Percentiles rank a stretch among this genome's conserved stretches.
phyloP scores from a whole-genome alignment of 306 rosid genomes.

The Alnus glutinosa region DNA sequence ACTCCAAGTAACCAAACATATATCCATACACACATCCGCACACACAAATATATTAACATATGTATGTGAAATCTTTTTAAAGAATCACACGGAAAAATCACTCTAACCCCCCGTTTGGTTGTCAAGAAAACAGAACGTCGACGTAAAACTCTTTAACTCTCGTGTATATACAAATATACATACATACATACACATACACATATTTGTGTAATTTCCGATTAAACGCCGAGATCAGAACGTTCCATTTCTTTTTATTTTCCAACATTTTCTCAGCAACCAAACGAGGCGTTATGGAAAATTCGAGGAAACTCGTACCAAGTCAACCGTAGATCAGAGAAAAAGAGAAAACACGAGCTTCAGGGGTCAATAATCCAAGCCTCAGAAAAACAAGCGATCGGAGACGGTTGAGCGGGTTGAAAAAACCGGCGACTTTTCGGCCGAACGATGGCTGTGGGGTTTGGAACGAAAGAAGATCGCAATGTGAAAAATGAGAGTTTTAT shows the following conservation, averaged over 20 bases:
- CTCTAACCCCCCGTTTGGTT: conserved; percentile 9
- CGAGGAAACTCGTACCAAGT: conserved; percentile 6
- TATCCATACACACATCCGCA: neutral
- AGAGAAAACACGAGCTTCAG: neutral
- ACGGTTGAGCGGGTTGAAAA: neutral
- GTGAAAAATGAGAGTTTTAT: conserved; percentile 31
- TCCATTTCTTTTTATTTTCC: too few species aligned
- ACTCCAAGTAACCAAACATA: neutral
- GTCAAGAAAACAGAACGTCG: conserved; percentile 1
- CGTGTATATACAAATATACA: neutral
- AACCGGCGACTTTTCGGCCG: conserved; percentile 20
- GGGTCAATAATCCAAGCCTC: neutral
- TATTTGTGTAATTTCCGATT: neutral
- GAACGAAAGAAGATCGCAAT: conserved; percentile 24
- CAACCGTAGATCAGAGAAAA: conserved; percentile 34
- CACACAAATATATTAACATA: neutral
- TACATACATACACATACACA: too few species aligned
- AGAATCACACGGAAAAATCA: neutral
- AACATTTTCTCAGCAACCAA: conserved; percentile 19
- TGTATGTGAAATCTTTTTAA: neutral
- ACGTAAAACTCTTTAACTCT: neutral
- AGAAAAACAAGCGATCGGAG: conserved; percentile 37
- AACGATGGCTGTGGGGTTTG: neutral
- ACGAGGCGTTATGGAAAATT: conserved; percentile 14
- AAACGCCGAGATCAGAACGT: conserved; percentile 9